Base-by-base conservation (phyloP, 495 filamentous ascomycete species). In the Stereocaulon alpinum region DNA sequence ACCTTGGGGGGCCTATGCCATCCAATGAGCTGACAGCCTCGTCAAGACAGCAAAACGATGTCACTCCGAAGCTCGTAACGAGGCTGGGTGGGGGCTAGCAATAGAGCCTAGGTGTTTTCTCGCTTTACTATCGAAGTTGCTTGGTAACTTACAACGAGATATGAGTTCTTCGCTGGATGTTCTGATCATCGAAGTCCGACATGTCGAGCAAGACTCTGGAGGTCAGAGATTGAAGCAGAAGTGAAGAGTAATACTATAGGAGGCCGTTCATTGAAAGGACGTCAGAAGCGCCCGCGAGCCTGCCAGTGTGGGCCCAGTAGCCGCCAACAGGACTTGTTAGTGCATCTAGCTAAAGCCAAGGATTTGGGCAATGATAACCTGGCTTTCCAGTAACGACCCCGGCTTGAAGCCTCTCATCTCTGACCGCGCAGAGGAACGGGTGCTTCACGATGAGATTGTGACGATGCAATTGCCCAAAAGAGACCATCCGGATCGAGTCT, bases 401-500 rank as follows among this genome's bases (percentile, higher is more conserved):
- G 45, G 45, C 45, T 22, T 49, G 5, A 49, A 49, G 6, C 45
- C 5, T 22, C 3, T 49, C 4, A 27, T 49, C 27, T 49, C 45
- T 4, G n/a, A 49, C 15, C 45, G 45, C 15, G 45, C 45, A 14
- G 45, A 49, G 27, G 45, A 24, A 27, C 11, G 4, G 22, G 45
- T 49, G 6, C n/a, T 24, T 11, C 45, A 49, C 18, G 45, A 49
- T 12, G 45, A 49, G 18, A 5, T 20, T 49, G 11, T 49, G 5
- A 18, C 6, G 27, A 12, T 6, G 27, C n/a, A 20, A 0, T 18
- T 49, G 5, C 20, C 20, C 11, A 55, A 40, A 42, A 20, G 27
- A 32, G 45, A 49, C 11, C n/a, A n/a, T 3, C 64, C 64, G 34
- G 64, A 66, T 34, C 51, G 43, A 22, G 20, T 63, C 9, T 63